These are phyloP conservation scores for Venustampulla echinocandica DNA, from an alignment of 495 filamentous ascomycete genomes.

Conservation along the genomic window DNA sequence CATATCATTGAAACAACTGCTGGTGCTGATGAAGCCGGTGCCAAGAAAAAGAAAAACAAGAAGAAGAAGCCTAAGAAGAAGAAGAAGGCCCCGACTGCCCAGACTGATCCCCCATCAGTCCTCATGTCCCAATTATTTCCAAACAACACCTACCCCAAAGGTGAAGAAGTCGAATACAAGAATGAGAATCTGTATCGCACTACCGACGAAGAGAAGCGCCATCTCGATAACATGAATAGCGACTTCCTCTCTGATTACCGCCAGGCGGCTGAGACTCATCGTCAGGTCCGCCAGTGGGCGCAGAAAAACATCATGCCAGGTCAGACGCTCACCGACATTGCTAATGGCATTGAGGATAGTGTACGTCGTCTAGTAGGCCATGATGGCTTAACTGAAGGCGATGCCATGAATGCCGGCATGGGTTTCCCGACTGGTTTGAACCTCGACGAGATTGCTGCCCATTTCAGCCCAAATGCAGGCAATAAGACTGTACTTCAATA, in stretches of 20 bases:
- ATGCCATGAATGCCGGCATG: constrained; percentile 69
- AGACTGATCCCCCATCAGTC: constrained; percentile 69
- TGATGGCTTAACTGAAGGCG: constrained; percentile 68
- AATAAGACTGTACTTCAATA: constrained; percentile 73
- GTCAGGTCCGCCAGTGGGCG: constrained; percentile 72
- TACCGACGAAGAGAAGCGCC: constrained; percentile 77
- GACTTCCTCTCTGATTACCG: constrained; percentile 80
- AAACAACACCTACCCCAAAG: constrained; percentile 65
- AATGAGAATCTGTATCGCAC: constrained; percentile 75
- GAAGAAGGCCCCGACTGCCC: no score
- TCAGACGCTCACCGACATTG: constrained; percentile 71
- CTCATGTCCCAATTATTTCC: constrained; percentile 67
- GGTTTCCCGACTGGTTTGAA: constrained; percentile 86
- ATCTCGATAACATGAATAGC: constrained; percentile 68
- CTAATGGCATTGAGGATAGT: constrained; percentile 75
- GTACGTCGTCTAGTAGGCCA: constrained; percentile 73
- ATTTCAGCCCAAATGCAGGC: constrained; percentile 83
- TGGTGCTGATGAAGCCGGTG: no score
- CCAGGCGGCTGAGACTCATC: constrained; percentile 48
- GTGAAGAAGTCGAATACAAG: constrained; percentile 71
- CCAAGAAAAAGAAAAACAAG: constrained; percentile 37
- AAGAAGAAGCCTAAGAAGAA: constrained; percentile 79
- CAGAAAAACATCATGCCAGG: constrained; percentile 75
- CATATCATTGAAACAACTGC: no score
- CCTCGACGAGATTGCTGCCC: constrained; percentile 79